phyloP scores from a whole-genome alignment of 1,284 basidiomycete genomes.

The Apiotrichum veenhuisii region DNA sequence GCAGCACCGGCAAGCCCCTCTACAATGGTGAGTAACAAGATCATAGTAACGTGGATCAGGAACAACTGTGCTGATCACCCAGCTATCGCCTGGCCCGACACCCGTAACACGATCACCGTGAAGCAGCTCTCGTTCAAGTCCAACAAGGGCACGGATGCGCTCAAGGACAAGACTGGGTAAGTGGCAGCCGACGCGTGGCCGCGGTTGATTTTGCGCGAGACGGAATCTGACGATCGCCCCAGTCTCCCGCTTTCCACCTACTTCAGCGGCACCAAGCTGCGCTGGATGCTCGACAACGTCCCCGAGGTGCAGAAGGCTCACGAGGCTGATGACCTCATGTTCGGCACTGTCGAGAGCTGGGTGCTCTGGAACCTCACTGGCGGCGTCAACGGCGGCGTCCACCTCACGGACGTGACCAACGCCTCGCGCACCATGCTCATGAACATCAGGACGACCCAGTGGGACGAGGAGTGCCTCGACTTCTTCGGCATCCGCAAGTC shows the following conservation, averaged over 20 bases:
- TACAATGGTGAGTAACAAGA: conserved; percentile 53
- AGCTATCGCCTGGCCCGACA: conserved; percentile 96
- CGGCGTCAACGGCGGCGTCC: conserved; percentile 62
- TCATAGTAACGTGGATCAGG: neutral
- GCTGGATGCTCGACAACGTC: conserved; percentile 93
- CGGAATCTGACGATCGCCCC: neutral
- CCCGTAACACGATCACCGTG: conserved; percentile 56
- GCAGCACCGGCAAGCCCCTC: conserved; percentile 79
- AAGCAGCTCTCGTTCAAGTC: conserved; percentile 12
- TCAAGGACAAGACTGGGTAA: conserved; percentile 18
- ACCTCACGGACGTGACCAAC: conserved; percentile 93
- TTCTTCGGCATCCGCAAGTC: conserved; percentile 81
- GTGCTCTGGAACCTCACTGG: conserved; percentile 72
- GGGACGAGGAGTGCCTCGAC: conserved; percentile 75
- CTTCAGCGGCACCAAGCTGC: conserved; percentile 91
- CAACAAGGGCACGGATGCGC: conserved; percentile 6
- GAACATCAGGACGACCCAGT: conserved; percentile 74
- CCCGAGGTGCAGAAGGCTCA: conserved; percentile 76
- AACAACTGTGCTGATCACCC: neutral
- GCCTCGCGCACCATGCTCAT: conserved; percentile 93
- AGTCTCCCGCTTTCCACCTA: conserved; percentile 88
- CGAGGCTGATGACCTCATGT: conserved; percentile 73
- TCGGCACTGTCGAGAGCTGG: conserved; percentile 97
- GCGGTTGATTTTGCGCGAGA: too few species aligned
- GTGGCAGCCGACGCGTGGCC: neutral